These are phyloP conservation scores for Fusarium coffeatum DNA, from an alignment of 2,329 filamentous ascomycete species.

Conservation along the genomic window DNA sequence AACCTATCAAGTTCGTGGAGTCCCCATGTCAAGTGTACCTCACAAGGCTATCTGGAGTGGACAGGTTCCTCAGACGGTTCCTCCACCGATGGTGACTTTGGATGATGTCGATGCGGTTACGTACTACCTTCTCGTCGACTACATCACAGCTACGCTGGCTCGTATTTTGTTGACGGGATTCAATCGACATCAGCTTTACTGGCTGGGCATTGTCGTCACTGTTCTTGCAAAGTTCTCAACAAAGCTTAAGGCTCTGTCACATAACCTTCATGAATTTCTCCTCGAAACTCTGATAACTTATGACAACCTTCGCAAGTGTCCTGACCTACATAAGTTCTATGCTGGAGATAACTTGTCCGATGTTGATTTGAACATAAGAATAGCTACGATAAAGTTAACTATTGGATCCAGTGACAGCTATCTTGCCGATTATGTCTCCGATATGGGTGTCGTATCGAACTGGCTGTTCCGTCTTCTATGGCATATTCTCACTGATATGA, in stretches of 20 bases:
- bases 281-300: fast-evolving
- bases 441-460: neutral
- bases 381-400: too few relatives aligned
- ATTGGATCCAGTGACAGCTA: too few relatives aligned
- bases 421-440: neutral
- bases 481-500: neutral
- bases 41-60: fast-evolving
- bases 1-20: too few relatives aligned
- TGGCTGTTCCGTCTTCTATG: neutral
- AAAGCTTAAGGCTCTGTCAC: neutral
- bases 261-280: neutral
- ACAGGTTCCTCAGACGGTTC: fast-evolving
- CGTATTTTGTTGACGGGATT: neutral
- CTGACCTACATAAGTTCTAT: too few relatives aligned
- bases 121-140: neutral
- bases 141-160: neutral
- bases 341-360: fast-evolving
- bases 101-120: neutral
- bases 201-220: neutral
- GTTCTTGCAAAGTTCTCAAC: neutral
- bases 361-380: too few relatives aligned
- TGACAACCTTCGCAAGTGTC: fast-evolving
- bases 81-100: too few relatives aligned
- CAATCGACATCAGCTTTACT: neutral
- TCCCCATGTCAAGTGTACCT: too few relatives aligned